Base-by-base conservation (phyloP, 2,329 filamentous ascomycete genomes). In the Neoascochyta sp. region DNA sequence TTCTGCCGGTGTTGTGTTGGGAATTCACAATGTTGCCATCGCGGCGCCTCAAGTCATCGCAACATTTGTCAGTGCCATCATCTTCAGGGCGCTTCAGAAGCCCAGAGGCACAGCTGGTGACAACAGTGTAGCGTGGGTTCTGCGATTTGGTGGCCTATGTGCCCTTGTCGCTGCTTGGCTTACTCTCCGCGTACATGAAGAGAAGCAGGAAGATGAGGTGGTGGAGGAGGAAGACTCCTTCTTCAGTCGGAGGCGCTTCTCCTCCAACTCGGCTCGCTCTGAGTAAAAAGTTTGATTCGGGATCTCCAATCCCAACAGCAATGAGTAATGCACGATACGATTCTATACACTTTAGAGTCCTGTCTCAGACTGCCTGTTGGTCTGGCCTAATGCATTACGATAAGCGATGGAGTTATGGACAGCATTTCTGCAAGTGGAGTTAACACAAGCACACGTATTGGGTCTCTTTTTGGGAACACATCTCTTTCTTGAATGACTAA, bases 11-110 rank as follows among this genome's bases (percentile, higher is more conserved):
- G 84, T 95, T 22, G 87, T 96, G 24, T 74, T 96, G 2, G 90
- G 90, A 7, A 88, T 96, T 32, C 90, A 96, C 69, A 96, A 96
- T 62, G 90, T 96, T 66, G 83, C 89, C 10, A 85, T 96, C 47
- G 87, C 89, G 1, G 81, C 87, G 4, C 90, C 90, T 2, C 90
- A 96, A 59, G 89, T 95, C 39, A 74, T 95, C 32, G 88, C 90
- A 8, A 95, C 88, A 5, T 67, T 95, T 16, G 79, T 84, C 14
- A 90, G 86, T 37, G 88, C 83, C 54, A 69, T 83, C 37, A 84
- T 96, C 41, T 96, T 96, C 68, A 81, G 79, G 54, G 68, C 82
- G 22, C 75, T 90, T 52, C 89, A 96, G 66, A 95, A 94, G 63
- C 87, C 86, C 1, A 75, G 90, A 41, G 89, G 88, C 4, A 77